Evolutionary conservation across 31 red algal species (phyloP).

Genomic region (Porphyra umbilicalis): DNA sequence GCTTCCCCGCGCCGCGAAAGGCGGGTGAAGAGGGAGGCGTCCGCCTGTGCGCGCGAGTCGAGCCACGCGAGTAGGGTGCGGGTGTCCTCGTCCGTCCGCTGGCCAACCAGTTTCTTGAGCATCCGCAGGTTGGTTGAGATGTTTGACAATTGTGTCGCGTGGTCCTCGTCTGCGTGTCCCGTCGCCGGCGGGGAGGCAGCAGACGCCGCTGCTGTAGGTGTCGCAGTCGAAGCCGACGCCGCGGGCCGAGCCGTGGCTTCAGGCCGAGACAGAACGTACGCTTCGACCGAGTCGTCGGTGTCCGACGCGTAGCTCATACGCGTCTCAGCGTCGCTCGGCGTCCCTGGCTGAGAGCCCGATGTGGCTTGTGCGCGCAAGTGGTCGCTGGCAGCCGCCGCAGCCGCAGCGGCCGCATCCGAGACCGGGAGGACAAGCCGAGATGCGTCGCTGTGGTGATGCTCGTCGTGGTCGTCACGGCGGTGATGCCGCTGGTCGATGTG

Average conservation of each 20-base stretch:
- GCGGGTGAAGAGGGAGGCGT: slow-evolving; percentile 28
- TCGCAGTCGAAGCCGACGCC: background rate
- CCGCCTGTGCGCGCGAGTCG: slow-evolving; percentile 31
- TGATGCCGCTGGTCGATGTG: background rate
- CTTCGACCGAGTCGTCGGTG: background rate
- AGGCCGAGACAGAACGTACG: background rate
- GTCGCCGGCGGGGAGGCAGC: background rate
- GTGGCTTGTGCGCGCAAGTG: background rate
- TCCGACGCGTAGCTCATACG: background rate
- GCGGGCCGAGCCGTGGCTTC: background rate
- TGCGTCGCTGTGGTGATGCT: background rate
- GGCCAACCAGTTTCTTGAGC: slow-evolving; percentile 56
- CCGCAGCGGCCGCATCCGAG: background rate
- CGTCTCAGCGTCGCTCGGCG: too few relatives aligned
- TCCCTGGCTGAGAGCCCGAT: too few relatives aligned
- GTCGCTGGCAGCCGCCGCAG: background rate
- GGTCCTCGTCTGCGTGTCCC: slow-evolving; percentile 13
- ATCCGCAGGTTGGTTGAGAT: slow-evolving; percentile 76
- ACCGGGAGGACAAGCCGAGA: background rate
- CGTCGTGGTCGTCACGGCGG: background rate
- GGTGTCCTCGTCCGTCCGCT: slow-evolving; percentile 64
- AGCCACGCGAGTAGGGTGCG: slow-evolving; percentile 75
- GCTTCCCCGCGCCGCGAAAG: slow-evolving; percentile 24
- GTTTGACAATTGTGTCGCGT: slow-evolving; percentile 21
- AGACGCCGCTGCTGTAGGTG: background rate